Evolutionary conservation across 2,329 filamentous ascomycete species (phyloP).

Genomic region (Setomelanomma holmii): DNA sequence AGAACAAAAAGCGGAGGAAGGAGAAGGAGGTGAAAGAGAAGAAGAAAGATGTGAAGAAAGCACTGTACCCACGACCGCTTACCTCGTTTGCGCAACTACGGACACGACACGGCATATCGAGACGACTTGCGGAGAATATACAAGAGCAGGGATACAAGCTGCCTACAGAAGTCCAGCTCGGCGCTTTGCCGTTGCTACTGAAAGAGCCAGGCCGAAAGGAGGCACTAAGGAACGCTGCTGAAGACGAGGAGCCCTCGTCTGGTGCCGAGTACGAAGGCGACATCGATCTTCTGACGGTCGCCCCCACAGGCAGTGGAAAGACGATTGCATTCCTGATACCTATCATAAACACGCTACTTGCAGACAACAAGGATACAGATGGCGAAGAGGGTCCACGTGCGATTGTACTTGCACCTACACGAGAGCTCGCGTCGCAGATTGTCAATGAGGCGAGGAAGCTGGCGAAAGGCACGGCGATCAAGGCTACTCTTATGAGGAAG

Average conservation of each 20-base stretch:
- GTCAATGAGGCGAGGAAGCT: constrained; percentile 81
- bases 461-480: constrained; percentile 76
- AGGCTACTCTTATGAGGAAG: constrained; percentile 83
- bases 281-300: constrained; percentile 84
- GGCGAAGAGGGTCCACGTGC: constrained; percentile 43
- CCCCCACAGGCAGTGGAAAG: constrained; percentile 96
- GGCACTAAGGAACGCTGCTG: constrained; percentile 28
- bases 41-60: constrained; percentile 62
- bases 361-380: constrained; percentile 31
- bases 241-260: constrained; percentile 45
- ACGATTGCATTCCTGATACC: constrained; percentile 93
- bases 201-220: constrained; percentile 45
- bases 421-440: constrained; percentile 59
- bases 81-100: constrained; percentile 77
- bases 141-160: constrained; percentile 82
- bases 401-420: constrained; percentile 58
- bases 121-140: constrained; percentile 78
- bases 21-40: constrained; percentile 46
- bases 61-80: constrained; percentile 81
- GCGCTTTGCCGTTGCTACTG: constrained; percentile 79
- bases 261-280: constrained; percentile 41
- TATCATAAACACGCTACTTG: constrained; percentile 74
- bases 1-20: constrained; percentile 60
- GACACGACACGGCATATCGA: constrained; percentile 74
- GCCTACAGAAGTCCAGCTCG: constrained; percentile 94